Percentiles rank a stretch among this genome's conserved stretches.
phyloP scores from a whole-genome alignment of 441 rosid genomes.

The Populus hybrid region DNA sequence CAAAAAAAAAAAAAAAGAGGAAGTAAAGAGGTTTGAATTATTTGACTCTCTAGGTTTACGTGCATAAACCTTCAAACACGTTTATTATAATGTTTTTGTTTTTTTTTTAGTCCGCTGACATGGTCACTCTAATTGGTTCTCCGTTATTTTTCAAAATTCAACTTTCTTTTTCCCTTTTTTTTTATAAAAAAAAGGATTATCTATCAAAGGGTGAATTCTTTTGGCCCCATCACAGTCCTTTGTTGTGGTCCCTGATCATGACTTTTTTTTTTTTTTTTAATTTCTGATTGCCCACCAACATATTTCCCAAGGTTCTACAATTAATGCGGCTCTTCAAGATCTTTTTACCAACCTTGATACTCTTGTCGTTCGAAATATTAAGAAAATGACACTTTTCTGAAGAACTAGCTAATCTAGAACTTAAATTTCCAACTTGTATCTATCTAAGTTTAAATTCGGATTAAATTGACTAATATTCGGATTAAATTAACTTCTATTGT shows the following conservation, averaged over 20 bases:
- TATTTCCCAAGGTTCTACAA: neutral
- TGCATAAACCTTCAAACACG: slow-evolving; percentile 64
- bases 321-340: neutral
- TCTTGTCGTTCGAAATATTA: no score
- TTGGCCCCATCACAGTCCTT: neutral
- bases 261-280: no score
- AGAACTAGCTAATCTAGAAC: no score
- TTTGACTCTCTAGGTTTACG: slow-evolving; percentile 10
- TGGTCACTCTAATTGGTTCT: slow-evolving; percentile 11
- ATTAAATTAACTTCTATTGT: no score
- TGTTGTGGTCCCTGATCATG: neutral
- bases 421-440: no score
- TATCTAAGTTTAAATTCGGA: no score
- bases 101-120: slow-evolving; percentile 6
- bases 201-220: neutral
- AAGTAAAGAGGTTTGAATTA: slow-evolving; percentile 22
- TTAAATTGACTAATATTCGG: no score
- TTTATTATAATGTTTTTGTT: neutral
- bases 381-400: neutral
- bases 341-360: no score
- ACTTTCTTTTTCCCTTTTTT: neutral
- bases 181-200: neutral
- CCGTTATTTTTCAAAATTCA: no score
- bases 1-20: neutral
- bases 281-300: neutral